A percentile compares a stretch with the other conserved stretches of the same genome.
These are phyloP conservation scores for Talinum fruticosum DNA, from an alignment of 148 eudicot species.

Conservation along the genomic window DNA sequence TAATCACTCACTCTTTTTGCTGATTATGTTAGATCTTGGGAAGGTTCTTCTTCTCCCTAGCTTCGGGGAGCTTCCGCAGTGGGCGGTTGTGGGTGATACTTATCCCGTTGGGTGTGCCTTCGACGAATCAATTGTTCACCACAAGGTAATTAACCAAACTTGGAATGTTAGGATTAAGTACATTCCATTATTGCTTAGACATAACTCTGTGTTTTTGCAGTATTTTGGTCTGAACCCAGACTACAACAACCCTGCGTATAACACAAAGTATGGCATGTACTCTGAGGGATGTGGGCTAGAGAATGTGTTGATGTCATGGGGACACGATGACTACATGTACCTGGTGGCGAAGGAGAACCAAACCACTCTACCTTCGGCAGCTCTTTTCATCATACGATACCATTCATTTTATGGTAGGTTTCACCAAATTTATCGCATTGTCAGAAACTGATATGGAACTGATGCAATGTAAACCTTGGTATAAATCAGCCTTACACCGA, in stretches of 20 bases:
- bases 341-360: slow-evolving; percentile 47
- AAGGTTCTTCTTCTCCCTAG: slow-evolving; percentile 73
- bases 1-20: not conserved
- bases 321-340: slow-evolving; percentile 68
- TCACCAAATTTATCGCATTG: no score
- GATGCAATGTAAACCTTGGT: not conserved
- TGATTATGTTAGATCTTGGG: slow-evolving; percentile 55
- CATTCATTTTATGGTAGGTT: slow-evolving; percentile 50
- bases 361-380: slow-evolving; percentile 50
- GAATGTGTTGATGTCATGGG: slow-evolving; percentile 52
- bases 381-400: slow-evolving; percentile 48
- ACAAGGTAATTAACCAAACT: slow-evolving; percentile 57
- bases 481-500: slow-evolving; percentile 48
- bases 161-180: no score
- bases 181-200: no score
- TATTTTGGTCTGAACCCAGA: slow-evolving; percentile 45
- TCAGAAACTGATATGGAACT: not conserved
- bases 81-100: slow-evolving; percentile 91
- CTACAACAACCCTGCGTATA: slow-evolving; percentile 43
- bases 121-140: slow-evolving; percentile 69
- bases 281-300: slow-evolving; percentile 52
- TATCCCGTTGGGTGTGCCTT: slow-evolving; percentile 85
- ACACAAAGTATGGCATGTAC: slow-evolving; percentile 50
- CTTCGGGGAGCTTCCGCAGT: slow-evolving; percentile 78
- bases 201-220: slow-evolving; percentile 21